Evolutionary conservation across 805 yeast genomes (phyloP), one percentile per base, ranked within the genome.

Genomic region (Yamadazyma phyllophila): DNA sequence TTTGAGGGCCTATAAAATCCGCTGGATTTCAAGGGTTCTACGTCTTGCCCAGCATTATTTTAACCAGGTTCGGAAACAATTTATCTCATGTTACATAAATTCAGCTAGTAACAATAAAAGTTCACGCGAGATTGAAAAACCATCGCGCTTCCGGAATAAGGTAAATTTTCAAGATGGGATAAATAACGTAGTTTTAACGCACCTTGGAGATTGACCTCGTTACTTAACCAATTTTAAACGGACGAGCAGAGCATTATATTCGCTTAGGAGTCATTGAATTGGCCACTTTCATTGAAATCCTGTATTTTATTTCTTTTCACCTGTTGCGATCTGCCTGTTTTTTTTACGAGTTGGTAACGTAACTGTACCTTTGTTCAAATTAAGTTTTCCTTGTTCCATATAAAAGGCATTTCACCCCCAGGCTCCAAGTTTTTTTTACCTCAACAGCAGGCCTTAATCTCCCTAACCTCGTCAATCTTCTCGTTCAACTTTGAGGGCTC

Each of bases 61-160:
- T 37, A 26, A 37, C 40, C 16, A 10, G 4, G 20, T 37, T 26
- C 6, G 33, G 40, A 27, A 37, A 37, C 12, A 26, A 17, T 12
- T 9, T 7, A 14, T 15, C 20, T 37, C 40, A 32, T 13, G 36
- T 9, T 32, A 32, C 17, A 32, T 14, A 13, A n/a, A 32, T 29
- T 11, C 32, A 11, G 12, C 36, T 32, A 13, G 4, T 10, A 36
- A 36, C n/a, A 32, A 14, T 40, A 34, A 10, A 41, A 14, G 26
- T 24, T 33, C 34, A 41, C 30, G 26, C 39, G 44, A 26, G 14
- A 11, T 26, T 5, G 9, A 16, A 24, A 39, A 34, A 13, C 31
- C 40, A 42, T 42, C 45, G 45, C 45, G 45, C 39, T 27, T 42
- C 45, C 45, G 4, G 15, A 36, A 35, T 26, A 3, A 36, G 45